Base-by-base conservation (phyloP, 1,284 basidiomycete genomes). In the Cryptococcus sp. region DNA sequence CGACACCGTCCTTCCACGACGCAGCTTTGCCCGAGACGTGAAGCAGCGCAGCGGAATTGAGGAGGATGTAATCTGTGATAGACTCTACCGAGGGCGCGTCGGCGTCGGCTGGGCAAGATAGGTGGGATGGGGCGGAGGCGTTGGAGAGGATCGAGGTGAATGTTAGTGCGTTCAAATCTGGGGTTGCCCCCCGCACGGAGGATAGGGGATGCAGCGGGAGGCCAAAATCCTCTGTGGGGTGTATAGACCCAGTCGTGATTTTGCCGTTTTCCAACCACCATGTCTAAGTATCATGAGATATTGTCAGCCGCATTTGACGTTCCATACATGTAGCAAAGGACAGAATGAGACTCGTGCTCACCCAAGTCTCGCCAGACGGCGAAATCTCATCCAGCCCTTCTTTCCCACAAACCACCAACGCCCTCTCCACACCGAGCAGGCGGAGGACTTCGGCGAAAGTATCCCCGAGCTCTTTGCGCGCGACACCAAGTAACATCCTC, bases 351-450 rank as follows among this genome's bases (percentile, higher is more conserved):
- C 84, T 85, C 87, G 16, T 13, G 77, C 81, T 70, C 53, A 86
- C 88, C 80, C 86, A 85, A 11, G 93, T 95, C n/a, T 88, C 85
- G 0, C 95, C 95, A 5, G 87, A 92, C 72, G 90, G 91, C 71
- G 89, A 91, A 72, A 99, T 92, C 82, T 99, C 95, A 77, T 98
- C 95, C 46, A 99, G 83, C 1, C 86, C 86, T 76, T 99, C 96
- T 49, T 85, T 85, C 1, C 95, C 95, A 69, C 94, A 98, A 0
- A 98, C 95, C 40, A 99, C 93, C 67, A 96, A 82, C 6, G 93
- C 94, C 25, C 89, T 85, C 68, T 87, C 80, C 13, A 93, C 89
- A 17, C 89, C 79, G 13, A 81, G 64, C 45, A 81, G 73, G 39
- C 71, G 68, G 45, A 97, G 79, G 0, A 90, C 88, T 61, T 87